phyloP scores from a whole-genome alignment of 2,329 filamentous ascomycete genomes.

The Verticillium albo-atrum region DNA sequence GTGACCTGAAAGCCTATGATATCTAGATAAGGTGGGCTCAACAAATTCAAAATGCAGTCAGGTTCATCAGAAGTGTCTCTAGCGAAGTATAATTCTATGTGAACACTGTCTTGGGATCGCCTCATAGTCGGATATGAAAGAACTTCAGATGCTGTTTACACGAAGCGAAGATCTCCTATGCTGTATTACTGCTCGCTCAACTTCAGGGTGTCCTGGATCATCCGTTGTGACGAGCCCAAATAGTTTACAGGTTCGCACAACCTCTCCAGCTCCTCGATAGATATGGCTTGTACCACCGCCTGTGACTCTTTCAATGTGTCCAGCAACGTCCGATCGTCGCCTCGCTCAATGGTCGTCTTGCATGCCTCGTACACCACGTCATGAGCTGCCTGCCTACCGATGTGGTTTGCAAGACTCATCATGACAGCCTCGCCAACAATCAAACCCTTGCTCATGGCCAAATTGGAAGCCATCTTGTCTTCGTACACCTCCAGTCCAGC shows the following conservation, averaged over 20 bases:
- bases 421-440: slow-evolving; percentile 58
- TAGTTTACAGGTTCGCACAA: slow-evolving; percentile 10
- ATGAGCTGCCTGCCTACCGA: slow-evolving; percentile 48
- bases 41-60: no score
- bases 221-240: slow-evolving; percentile 10
- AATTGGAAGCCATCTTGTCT: slow-evolving; percentile 43
- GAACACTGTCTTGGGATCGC: no score
- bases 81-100: no score
- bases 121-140: no score
- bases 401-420: slow-evolving; percentile 49
- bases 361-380: slow-evolving; percentile 54
- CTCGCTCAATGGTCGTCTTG: slow-evolving; percentile 39
- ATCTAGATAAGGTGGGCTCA: background rate
- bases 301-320: slow-evolving; percentile 34
- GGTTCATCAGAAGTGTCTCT: no score
- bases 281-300: slow-evolving; percentile 36
- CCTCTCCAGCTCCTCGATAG: slow-evolving; percentile 16
- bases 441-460: slow-evolving; percentile 44
- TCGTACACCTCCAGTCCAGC: slow-evolving; percentile 45
- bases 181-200: background rate
- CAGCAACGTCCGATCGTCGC: slow-evolving; percentile 30
- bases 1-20: slow-evolving; percentile 63
- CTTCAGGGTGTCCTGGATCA: slow-evolving; percentile 9
- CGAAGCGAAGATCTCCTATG: no score
- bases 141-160: no score